phyloP scores from a whole-genome alignment of 73 alveolate species.

The Stentor roeselii region DNA sequence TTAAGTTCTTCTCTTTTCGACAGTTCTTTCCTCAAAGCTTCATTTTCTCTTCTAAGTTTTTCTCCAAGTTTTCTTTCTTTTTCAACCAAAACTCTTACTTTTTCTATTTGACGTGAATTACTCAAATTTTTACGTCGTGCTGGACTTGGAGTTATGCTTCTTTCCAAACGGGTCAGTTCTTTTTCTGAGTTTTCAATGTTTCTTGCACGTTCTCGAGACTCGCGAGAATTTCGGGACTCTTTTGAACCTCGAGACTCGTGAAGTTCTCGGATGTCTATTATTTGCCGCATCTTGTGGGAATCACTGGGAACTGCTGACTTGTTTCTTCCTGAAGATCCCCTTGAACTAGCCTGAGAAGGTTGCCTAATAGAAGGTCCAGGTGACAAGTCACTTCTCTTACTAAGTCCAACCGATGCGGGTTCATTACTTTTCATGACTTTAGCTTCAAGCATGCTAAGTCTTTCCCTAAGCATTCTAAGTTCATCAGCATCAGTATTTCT shows the following conservation, averaged over 20 bases:
- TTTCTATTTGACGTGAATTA: not conserved
- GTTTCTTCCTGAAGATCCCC: not conserved
- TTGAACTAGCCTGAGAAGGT: not conserved
- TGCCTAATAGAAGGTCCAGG: not conserved
- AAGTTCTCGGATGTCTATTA: not conserved
- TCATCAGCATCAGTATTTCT: constrained; percentile 21
- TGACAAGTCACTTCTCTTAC: not conserved
- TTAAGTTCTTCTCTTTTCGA: constrained; percentile 1
- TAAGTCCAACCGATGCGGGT: not conserved
- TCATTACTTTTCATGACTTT: not conserved
- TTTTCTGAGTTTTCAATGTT: constrained; percentile 23
- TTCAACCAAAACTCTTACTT: not conserved
- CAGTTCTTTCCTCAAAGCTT: constrained; percentile 15
- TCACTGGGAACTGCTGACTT: not conserved
- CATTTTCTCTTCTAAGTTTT: constrained; percentile 22
- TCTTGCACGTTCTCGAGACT: not conserved
- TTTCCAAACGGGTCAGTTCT: not conserved
- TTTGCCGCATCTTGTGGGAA: not conserved
- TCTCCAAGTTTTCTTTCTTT: constrained; percentile 18
- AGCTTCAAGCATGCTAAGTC: constrained; percentile 9
- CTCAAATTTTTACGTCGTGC: not conserved
- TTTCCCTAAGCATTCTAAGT: not conserved
- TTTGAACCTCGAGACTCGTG: not conserved
- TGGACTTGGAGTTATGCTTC: constrained; percentile 8
- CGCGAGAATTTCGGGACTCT: not conserved